These are phyloP conservation scores for Mycena sp. DNA, from an alignment of 1,284 basidiomycete species.

Conservation along the genomic window DNA sequence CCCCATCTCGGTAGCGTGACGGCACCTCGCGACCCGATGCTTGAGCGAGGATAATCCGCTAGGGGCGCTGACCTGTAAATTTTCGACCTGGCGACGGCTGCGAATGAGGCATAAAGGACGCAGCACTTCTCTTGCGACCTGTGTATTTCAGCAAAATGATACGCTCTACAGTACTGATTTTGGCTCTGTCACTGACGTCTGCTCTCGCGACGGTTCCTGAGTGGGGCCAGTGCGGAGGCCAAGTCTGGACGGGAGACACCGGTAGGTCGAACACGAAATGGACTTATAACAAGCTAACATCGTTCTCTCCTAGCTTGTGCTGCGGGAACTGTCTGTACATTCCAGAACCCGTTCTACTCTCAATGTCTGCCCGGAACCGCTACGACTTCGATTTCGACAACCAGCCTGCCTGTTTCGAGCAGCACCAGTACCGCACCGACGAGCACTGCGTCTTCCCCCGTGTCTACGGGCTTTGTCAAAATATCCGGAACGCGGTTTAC, in stretches of 20 bases:
- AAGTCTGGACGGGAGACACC: constrained; percentile 32
- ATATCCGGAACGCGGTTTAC: constrained; percentile 60
- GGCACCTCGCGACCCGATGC: not conserved
- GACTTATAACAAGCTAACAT: not conserved
- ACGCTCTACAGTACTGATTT: not conserved
- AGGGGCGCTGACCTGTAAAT: not conserved
- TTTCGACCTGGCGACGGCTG: not conserved
- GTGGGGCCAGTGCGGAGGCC: constrained; percentile 39
- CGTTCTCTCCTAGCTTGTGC: not conserved
- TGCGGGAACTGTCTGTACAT: not conserved
- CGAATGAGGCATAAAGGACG: not conserved
- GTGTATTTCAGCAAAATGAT: not conserved
- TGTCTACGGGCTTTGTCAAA: constrained; percentile 58
- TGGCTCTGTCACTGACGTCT: not conserved
- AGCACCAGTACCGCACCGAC: constrained; percentile 9
- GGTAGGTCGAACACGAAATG: constrained; percentile 8
- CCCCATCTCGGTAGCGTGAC: not conserved
- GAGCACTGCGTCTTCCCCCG: constrained; percentile 35
- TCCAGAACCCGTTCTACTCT: not conserved
- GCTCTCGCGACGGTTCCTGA: constrained; percentile 11
- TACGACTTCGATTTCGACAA: not conserved
- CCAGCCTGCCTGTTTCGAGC: not conserved
- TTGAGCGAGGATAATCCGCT: constrained; percentile 2
- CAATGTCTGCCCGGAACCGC: not conserved
- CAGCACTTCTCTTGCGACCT: not conserved